Evolutionary conservation across 2,329 filamentous ascomycete genomes (phyloP).

Genomic region (Fusarium xylarioides): DNA sequence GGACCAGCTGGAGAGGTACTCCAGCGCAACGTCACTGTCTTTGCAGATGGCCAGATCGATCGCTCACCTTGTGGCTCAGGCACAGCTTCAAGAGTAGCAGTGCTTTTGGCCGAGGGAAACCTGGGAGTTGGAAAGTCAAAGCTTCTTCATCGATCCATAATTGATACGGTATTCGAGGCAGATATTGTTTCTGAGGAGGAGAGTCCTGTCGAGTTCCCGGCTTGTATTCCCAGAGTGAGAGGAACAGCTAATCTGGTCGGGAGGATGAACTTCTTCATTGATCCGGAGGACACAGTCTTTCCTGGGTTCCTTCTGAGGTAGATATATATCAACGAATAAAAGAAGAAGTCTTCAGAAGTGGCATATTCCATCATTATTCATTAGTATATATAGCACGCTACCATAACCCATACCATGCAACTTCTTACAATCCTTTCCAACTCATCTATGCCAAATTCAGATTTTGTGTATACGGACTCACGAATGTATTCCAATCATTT

Average conservation of each 20-base stretch:
- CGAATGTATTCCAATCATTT: slow-evolving; percentile 42
- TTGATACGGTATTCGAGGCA: slow-evolving; percentile 15
- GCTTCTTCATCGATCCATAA: slow-evolving; percentile 22
- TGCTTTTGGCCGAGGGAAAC: slow-evolving; percentile 3
- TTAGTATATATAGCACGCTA: neutral
- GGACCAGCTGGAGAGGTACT: neutral
- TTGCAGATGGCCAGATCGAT: slow-evolving; percentile 42
- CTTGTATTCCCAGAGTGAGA: slow-evolving; percentile 28
- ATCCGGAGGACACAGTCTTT: slow-evolving; percentile 12
- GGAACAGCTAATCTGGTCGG: slow-evolving; percentile 22
- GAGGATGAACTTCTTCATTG: slow-evolving; percentile 32
- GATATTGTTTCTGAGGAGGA: slow-evolving; percentile 19
- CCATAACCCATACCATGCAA: fast-evolving
- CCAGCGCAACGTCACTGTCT: slow-evolving; percentile 39
- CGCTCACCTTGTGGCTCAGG: slow-evolving; percentile 42
- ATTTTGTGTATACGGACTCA: slow-evolving; percentile 42
- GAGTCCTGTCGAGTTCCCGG: slow-evolving; percentile 23
- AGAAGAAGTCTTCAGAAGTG: fast-evolving
- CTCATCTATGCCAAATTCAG: slow-evolving; percentile 36
- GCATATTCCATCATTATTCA: slow-evolving; percentile 3
- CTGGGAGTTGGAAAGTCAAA: neutral
- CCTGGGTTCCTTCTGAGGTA: slow-evolving; percentile 25
- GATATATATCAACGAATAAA: fast-evolving
- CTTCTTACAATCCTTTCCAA: neutral
- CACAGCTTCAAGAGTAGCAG: slow-evolving; percentile 33